Base-by-base conservation (phyloP, 352 stramenopile species). In the Blastocystis sp. region DNA sequence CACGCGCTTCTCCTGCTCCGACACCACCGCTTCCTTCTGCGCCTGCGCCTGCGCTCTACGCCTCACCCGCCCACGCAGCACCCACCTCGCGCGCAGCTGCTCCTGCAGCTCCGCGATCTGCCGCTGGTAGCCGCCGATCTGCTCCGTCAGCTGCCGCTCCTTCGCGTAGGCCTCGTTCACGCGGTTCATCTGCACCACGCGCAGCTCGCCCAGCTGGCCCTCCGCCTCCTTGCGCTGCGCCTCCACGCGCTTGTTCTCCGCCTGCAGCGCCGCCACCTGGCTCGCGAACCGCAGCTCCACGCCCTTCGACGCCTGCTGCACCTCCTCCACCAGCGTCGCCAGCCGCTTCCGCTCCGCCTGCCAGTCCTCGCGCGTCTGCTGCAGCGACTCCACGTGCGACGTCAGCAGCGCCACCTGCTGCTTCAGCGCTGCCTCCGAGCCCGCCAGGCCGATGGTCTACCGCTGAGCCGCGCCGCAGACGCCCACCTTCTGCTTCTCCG, bases 161-260 rank as follows among this genome's bases (percentile, higher is more conserved):
- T 84, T 84, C 74, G 67, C 74, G 53, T 69, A 69, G 19, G 74
- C 53, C 71, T 84, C 74, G 9, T 84, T 53, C n/a, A 84, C 7
- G 28, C 74, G 74, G 14, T 28, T 62, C 45, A 84, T 41, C 40
- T 84, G 74, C 19, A 67, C 38, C 28, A 48, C 74, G 23, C 56
- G 61, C 28, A 62, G 45, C 52, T 84, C 60, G 61, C 45, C 53
- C n/a, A 69, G 34, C 53, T 69, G 74, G 11, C 66, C 21, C 34
- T 67, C 61, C 21, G 74, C 56, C 53, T 84, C 74, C 28, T 48
- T 62, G 38, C 66, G 17, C 40, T 52, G 45, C 41, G 4, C 34
- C 21, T 34, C 43, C 52, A 62, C 11, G 21, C 60, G 56, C 45
- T 84, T 17, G 56, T 67, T 66, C 17, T 84, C 74, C 40, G 9